Evolutionary conservation across 768 basidiomycete species (phyloP).

Genomic region (Leccinellum luteum): DNA sequence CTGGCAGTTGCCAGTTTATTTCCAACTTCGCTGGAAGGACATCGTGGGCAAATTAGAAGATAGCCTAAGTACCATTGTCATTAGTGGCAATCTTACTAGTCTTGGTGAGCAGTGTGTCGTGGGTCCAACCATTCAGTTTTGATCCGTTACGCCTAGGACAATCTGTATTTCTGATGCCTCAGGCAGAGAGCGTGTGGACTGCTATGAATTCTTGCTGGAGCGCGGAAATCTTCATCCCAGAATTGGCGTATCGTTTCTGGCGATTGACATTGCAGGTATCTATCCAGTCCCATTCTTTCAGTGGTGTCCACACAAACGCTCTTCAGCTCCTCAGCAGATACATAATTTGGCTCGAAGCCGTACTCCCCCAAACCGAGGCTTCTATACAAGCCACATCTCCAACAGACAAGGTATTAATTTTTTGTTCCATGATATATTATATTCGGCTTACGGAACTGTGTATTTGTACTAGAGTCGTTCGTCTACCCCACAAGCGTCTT

Average conservation of each 20-base stretch:
- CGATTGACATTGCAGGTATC: conserved; percentile 81
- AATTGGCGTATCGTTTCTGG: conserved; percentile 87
- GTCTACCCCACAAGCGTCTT: conserved; percentile 48
- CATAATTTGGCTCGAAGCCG: conserved; percentile 69
- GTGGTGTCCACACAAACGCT: conserved; percentile 4
- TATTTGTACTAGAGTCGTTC: conserved; percentile 40
- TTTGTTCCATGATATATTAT: neutral
- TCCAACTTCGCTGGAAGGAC: conserved; percentile 96
- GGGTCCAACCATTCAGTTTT: neutral
- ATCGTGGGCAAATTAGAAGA: conserved; percentile 79
- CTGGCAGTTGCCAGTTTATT: conserved; percentile 97
- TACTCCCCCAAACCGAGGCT: conserved; percentile 44
- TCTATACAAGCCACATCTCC: conserved; percentile 34
- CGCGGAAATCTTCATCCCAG: conserved; percentile 78
- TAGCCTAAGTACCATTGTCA: conserved; percentile 41
- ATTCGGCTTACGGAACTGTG: neutral
- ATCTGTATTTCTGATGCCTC: conserved; percentile 52
- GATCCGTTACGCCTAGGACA: conserved; percentile 14
- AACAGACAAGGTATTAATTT: conserved; percentile 34
- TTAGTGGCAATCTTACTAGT: conserved; percentile 37
- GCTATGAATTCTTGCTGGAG: conserved; percentile 85
- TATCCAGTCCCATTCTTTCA: neutral
- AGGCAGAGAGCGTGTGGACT: conserved; percentile 66
- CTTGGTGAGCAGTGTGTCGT: conserved; percentile 37
- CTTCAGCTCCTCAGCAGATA: conserved; percentile 77